Base-by-base conservation (phyloP, 345 rosid species). In the Lumnitzera littorea region DNA sequence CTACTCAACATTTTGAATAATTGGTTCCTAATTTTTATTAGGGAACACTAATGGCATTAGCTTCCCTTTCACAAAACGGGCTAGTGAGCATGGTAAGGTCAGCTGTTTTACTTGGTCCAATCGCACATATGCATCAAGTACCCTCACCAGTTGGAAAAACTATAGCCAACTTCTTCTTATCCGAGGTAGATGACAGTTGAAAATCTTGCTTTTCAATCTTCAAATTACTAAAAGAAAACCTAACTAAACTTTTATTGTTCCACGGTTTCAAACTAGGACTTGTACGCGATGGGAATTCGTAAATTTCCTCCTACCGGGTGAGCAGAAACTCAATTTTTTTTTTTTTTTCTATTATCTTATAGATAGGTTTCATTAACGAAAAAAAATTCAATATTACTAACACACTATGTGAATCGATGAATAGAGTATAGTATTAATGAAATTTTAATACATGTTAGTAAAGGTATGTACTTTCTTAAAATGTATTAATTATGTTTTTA, bases 41-140 rank as follows among this genome's bases (percentile, higher is more conserved):
- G 83, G 83, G 83, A 24, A 79, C 80, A 27, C 64, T 79, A 50
- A 79, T 62, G 14, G 73, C 76, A 14, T 62, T 79, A 31, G 80
- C 80, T 49, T 66, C 83, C 11, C 64, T 79, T 56, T 75, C 83
- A 7, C 70, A 72, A 67, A 57, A 59, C 15, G 59, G 70, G 46
- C 55, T 75, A 27, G 2, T 64, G 48, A 58, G 51, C 71, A 64
- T 12, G 70, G 4, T 72, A 50, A 70, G 80, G 59, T 72, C 83
- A 11, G 73, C 76, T 31, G 83, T 59, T 57, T 51, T 79, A 69
- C 78, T 79, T 17, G 53, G 78, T 62, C 80, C 83, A 9, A 70
- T 79, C 0, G 83, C 83, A 46, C 58, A 79, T 52, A 66, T 79
- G 46, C 60, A 67, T 48, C 75, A 72, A 51, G 49, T 78, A 52